Base-by-base conservation (phyloP, 768 basidiomycete species). In the Clathrus columnatus region DNA sequence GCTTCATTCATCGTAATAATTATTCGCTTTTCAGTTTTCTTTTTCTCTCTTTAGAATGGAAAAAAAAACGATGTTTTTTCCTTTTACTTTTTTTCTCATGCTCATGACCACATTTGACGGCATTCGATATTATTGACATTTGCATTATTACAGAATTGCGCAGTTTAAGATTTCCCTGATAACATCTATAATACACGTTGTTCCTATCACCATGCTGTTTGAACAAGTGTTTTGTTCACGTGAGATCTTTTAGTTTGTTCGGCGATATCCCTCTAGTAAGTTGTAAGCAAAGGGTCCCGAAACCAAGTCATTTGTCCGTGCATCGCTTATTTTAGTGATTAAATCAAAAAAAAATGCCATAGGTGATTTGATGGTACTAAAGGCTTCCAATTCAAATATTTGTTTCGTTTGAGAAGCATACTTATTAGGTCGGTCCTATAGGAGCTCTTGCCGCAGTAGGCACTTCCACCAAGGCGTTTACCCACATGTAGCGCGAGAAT, bases 401-500 rank as follows among this genome's bases (percentile, higher is more conserved):
- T n/a, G n/a, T n/a, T n/a, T n/a, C n/a, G n/a, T n/a, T n/a, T n/a
- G n/a, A n/a, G n/a, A n/a, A n/a, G n/a, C n/a, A n/a, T n/a, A n/a
- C n/a, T n/a, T n/a, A n/a, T n/a, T n/a, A n/a, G n/a, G n/a, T n/a
- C n/a, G n/a, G n/a, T n/a, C n/a, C n/a, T n/a, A n/a, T n/a, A n/a
- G n/a, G n/a, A n/a, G n/a, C n/a, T n/a, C n/a, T n/a, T n/a, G n/a
- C n/a, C n/a, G n/a, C n/a, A n/a, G 7, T 11, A 14, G 36, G 53
- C 45, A 87, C 62, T 65, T 83, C 78, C 1, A 75, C 72, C 80
- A 89, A 90, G 60, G 88, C 84, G 59, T 93, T 93, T 24, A 88
- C 80, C 92, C 93, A 95, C 89, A 95, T 87, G 64, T 93, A 91
- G 55, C 85, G 76, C 17, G 89, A 92, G 64, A 85, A 88, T 20